Percentiles rank a stretch among this genome's conserved stretches.
Evolutionary conservation across 306 rosid species (phyloP).

Genomic region (Leucaena leucocephala): DNA sequence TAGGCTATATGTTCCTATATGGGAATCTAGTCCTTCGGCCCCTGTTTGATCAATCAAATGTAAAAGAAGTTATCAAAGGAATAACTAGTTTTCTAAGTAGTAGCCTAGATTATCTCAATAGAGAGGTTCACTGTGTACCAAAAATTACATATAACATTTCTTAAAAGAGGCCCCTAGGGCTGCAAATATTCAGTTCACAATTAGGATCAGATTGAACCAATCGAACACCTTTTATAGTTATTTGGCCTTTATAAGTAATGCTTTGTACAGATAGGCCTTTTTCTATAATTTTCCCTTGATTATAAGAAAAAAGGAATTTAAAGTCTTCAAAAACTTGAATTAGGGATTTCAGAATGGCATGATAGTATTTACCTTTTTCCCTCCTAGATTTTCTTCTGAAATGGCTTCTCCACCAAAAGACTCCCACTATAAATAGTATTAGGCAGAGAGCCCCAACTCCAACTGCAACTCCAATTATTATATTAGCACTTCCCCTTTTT

Average conservation of each 20-base stretch:
- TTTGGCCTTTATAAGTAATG: neutral
- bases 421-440: constrained; percentile 37
- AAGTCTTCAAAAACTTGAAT: constrained; percentile 13
- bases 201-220: neutral
- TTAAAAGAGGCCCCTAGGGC: neutral
- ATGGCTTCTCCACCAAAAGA: constrained; percentile 42
- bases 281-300: neutral
- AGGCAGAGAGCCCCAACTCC: constrained; percentile 42
- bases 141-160: neutral
- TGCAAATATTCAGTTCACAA: neutral
- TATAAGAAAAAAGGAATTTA: neutral
- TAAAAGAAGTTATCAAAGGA: neutral
- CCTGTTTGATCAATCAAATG: constrained; percentile 35
- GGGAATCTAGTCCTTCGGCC: constrained; percentile 39
- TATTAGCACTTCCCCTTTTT: constrained; percentile 20
- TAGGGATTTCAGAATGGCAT: constrained; percentile 12
- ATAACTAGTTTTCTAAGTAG: neutral
- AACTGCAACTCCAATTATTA: constrained; percentile 42
- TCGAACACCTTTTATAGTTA: neutral
- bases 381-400: constrained; percentile 32
- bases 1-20: constrained; percentile 43
- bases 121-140: neutral
- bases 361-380: constrained; percentile 32
- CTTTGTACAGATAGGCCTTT: neutral
- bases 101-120: neutral